Base-by-base conservation (phyloP, 2,329 filamentous ascomycete species). In the Colletotrichum liriopes region DNA sequence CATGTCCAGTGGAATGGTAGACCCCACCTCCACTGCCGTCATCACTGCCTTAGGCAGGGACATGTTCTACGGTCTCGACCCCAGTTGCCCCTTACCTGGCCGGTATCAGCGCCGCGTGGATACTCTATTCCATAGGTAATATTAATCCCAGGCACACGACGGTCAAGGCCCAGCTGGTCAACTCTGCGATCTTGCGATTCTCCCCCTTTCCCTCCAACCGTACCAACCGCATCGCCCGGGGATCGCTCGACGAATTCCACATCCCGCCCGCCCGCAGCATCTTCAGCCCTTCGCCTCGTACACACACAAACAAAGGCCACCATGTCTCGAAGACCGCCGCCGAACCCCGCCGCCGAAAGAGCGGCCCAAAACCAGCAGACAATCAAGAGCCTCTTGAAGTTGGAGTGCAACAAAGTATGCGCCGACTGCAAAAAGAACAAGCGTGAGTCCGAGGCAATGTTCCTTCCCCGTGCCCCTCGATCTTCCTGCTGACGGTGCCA, bases 351-450 rank as follows among this genome's bases (percentile, higher is more conserved):
- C 75, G 93, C 94, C 76, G 94, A 97, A 84, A 92, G 94, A 83
- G 94, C 95, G 78, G 95, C 95, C 79, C 93, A 97, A 85, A 99
- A 99, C 85, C 93, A 94, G 82, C 91, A 93, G 82, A 97, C 95
- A 55, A 94, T 99, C 83, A 98, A 98, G 88, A 95, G 90, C 81
- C 90, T 99, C 77, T 88, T 98, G 81, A 99, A 98, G 86, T 86
- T 99, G 77, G 96, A 98, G 80, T 86, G 91, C 74, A 99, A 99
- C 87, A 99, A 99, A 87, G 91, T 93, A 81, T 99, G 96, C 87
- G 94, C 96, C 73, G 96, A 99, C 84, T 99, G 96, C 90, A 99
- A 99, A 88, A 92, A 93, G 82, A 99, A 98, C 87, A 99, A 98
- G 84, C 96, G 95, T 97, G 84, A 77, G 92, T 86, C 45, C 29